A percentile compares a stretch with the other conserved stretches of the same genome.
These are phyloP conservation scores for Candida verbasci DNA, from an alignment of 805 yeast genomes.

Conservation along the genomic window DNA sequence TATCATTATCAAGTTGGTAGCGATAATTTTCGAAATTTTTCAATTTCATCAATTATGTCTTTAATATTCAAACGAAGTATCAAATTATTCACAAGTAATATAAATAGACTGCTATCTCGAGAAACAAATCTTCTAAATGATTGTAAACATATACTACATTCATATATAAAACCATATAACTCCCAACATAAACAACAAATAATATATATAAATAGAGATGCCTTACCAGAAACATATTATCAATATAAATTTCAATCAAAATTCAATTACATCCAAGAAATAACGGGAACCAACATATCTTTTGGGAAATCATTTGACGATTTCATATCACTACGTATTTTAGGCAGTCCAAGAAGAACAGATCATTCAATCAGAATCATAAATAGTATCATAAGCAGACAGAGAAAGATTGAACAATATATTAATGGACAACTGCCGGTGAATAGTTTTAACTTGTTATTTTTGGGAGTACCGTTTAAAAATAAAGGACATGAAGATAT, in stretches of 20 bases:
- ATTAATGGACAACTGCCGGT: not conserved
- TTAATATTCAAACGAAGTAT: slow-evolving; percentile 2
- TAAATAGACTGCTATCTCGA: not conserved
- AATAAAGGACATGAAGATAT: not conserved
- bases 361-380: not conserved
- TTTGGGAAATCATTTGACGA: not conserved
- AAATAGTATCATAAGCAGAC: not conserved
- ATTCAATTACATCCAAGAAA: not conserved
- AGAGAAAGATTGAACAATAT: not conserved
- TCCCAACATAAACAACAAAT: slow-evolving; percentile 1
- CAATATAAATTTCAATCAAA: slow-evolving; percentile 1
- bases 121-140: not conserved
- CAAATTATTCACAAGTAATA: slow-evolving; percentile 2
- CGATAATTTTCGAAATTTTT: too few species aligned
- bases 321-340: slow-evolving; percentile 1
- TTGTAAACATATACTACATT: not conserved
- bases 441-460: not conserved
- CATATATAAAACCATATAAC: slow-evolving; percentile 1
- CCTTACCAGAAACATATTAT: not conserved
- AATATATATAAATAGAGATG: slow-evolving; percentile 1
- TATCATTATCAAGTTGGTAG: not conserved
- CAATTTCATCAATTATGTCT: too few species aligned
- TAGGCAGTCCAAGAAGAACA: not conserved
- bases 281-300: not conserved
- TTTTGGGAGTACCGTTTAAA: slow-evolving; percentile 1